Evolutionary conservation across 257 asterid genomes (phyloP), one percentile per base, ranked within the genome.

Genomic region (Cinchona pubescens): DNA sequence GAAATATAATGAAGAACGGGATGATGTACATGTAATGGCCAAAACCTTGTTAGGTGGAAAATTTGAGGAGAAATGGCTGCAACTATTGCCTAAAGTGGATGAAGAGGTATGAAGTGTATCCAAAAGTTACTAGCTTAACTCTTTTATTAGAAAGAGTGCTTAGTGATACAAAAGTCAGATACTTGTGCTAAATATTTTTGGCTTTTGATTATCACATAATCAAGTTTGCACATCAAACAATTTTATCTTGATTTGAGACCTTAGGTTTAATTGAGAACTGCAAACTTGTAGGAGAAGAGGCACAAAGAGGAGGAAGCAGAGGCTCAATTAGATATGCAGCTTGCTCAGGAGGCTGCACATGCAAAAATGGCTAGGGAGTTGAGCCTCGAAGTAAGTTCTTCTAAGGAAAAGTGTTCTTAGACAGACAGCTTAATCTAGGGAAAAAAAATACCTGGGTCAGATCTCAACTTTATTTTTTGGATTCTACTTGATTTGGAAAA

Each of bases 21-120:
- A 89, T 66, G 91, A 89, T 65, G 96, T 91, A 69, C 98, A 93
- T 79, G 93, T 91, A 72, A 93, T 91, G 96, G 97, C 98, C 69
- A 83, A 81, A 85, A 83, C 90, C 53, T 84, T 93, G 83, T 80
- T 93, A 85, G 96, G 87, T n/a, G n/a, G n/a, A 30, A 93, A 80
- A 83, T 91, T 93, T 72, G 97, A 93, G 88, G 91, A 88, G 71
- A 90, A 88, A 79, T 93, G 98, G 98, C 86, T 93, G 78, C 89
- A 84, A 66, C 95, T 93, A 79, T 82, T 93, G 78, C 98, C 98
- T 27, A 91, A 90, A 86, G 97, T 91, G 70, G 96, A 93, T 81
- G 94, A 90, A 84, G 98, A 93, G 97, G 98, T 93, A 87, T 38
- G 40, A 12, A 38, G 32, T 40, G 48, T 64, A 72, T 77, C 63